Evolutionary conservation across 2,329 filamentous ascomycete genomes (phyloP).

Genomic region (Fusarium sp.): DNA sequence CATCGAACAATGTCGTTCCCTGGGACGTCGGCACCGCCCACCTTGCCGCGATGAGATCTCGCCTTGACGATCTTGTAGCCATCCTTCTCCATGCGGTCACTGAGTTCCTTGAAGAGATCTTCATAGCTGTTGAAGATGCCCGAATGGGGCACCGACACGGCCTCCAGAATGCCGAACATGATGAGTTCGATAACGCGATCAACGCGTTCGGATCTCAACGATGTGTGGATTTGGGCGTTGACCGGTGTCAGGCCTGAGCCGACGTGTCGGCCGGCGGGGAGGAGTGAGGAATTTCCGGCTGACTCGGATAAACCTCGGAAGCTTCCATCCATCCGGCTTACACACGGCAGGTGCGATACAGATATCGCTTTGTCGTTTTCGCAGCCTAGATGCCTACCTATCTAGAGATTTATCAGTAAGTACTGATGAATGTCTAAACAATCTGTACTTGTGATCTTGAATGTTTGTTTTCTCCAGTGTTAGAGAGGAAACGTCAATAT

Average conservation of each 20-base stretch:
- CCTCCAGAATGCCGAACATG: slow-evolving; percentile 59
- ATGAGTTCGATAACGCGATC: slow-evolving; percentile 39
- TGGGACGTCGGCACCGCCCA: slow-evolving; percentile 54
- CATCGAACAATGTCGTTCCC: slow-evolving; percentile 58
- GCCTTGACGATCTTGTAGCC: slow-evolving; percentile 61
- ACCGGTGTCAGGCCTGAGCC: slow-evolving; percentile 45
- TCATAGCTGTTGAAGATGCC: slow-evolving; percentile 55
- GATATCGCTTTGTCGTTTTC: not conserved
- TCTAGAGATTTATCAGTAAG: too few species aligned
- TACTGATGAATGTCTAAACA: not conserved
- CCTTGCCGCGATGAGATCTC: slow-evolving; percentile 56
- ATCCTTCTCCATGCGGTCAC: slow-evolving; percentile 56
- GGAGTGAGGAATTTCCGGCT: slow-evolving; percentile 38
- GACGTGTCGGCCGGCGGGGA: slow-evolving; percentile 31
- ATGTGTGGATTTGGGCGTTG: slow-evolving; percentile 45
- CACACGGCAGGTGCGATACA: not conserved
- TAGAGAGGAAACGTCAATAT: not conserved
- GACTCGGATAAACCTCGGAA: slow-evolving; percentile 40
- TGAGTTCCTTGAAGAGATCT: slow-evolving; percentile 55
- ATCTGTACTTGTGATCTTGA: not conserved
- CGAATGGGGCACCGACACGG: slow-evolving; percentile 51
- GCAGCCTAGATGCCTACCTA: not conserved
- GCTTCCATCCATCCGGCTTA: not conserved
- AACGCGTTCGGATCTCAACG: slow-evolving; percentile 44
- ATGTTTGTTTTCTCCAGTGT: not conserved